Evolutionary conservation across 148 eudicot species (phyloP), one percentile per base, ranked within the genome.

Genomic region (Dianthus caryophyllus): DNA sequence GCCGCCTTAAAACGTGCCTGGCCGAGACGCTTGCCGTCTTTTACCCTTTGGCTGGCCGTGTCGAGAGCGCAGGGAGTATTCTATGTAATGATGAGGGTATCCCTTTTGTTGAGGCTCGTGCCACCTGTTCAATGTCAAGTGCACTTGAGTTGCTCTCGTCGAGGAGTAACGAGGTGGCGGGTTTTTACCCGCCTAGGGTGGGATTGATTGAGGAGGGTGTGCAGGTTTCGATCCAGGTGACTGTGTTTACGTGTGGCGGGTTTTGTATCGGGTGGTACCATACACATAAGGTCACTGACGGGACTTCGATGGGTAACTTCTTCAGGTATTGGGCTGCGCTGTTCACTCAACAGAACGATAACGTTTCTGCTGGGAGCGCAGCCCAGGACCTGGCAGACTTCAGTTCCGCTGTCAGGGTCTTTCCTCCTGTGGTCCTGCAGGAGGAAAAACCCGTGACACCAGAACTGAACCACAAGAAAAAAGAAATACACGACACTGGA

Each of bases 41-140:
- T 7, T 33, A 22, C 65, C 11, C 48, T 61, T 16, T 0, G 48
- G 2, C 22, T 1, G 38, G 38, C 7, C 38, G 38, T 33, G 38
- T 33, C 38, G 38, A 33, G 7, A 33, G 38, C 38, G 4, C 3
- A 7, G 38, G 30, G 4, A 38, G 9, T 39, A 41, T 41, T 47
- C 0, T 12, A 2, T 61, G 65, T 47, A 61, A 39, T 8, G 65
- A 61, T 18, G 49, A 61, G 21, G 65, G 65, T 9, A 25, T 61
- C 38, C 38, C 38, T 33, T 33, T 33, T 33, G 7, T 7, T 33
- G 38, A 33, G 38, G 38, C 38, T 33, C 38, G 7, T 33, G 38
- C 7, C 38, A 33, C 3, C 7, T 33, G 38, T 33, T 2, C 61
- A 16, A 9, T 56, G 14, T 3, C 9, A 0, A 31, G 15, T 56